Conservation (phyloP, 2,329 filamentous ascomycete species). For the Pseudocercospora macadamiae region DNA sequence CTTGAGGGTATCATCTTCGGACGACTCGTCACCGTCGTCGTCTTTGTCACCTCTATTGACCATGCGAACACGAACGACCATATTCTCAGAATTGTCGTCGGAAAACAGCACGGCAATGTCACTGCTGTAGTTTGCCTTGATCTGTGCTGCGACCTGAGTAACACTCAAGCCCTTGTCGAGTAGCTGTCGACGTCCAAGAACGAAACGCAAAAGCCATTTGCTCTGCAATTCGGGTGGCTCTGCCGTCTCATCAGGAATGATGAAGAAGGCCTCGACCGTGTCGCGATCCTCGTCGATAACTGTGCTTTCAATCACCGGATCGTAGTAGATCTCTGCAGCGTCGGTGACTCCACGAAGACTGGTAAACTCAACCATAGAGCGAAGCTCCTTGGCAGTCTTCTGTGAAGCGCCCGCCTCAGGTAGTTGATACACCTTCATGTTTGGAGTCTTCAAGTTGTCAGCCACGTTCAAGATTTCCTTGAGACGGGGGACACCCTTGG, state of each 20-base stretch:
- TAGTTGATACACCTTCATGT: constrained; percentile 88
- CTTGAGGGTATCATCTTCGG: constrained; percentile 90
- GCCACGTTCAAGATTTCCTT: constrained; percentile 99
- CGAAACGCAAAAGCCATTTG: constrained; percentile 91
- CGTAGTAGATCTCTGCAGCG: constrained; percentile 95
- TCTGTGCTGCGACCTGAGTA: constrained; percentile 83
- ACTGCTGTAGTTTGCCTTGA: constrained; percentile 83
- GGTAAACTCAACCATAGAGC: constrained; percentile 91
- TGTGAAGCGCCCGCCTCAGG: constrained; percentile 65
- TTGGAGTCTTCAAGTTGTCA: constrained; percentile 96
- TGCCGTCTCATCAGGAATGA: constrained; percentile 82
- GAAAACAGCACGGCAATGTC: constrained; percentile 94
- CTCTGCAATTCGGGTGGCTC: constrained; percentile 68
- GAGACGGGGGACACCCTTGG: constrained; percentile 95
- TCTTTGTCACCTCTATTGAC: constrained; percentile 55
- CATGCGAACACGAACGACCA: constrained; percentile 83
- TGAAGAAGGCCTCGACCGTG: constrained; percentile 95
- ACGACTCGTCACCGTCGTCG: constrained; percentile 60
- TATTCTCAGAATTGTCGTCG: constrained; percentile 95
- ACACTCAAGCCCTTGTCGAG: constrained; percentile 92
- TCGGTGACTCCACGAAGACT: constrained; percentile 89
- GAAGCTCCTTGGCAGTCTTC: constrained; percentile 80
- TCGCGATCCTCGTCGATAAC: constrained; percentile 85
- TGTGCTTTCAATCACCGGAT: constrained; percentile 84
- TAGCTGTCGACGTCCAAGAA: constrained; percentile 89